A percentile compares a stretch with the other conserved stretches of the same genome.
Evolutionary conservation across 495 filamentous ascomycete species (phyloP).

Genomic region (Penicillium odoratum): DNA sequence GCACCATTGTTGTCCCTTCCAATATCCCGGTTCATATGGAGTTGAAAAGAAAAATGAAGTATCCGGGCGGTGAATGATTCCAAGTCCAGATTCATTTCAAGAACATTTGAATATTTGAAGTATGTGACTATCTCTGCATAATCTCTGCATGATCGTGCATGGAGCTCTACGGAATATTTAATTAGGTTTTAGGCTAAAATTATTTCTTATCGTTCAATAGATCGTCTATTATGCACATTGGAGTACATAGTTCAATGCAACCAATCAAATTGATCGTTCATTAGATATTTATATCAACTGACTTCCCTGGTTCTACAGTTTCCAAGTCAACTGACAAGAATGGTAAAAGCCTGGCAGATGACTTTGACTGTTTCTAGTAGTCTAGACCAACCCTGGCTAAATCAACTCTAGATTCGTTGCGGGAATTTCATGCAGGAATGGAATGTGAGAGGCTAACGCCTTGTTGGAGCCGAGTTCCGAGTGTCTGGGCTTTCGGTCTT

Average conservation of each 20-base stretch:
- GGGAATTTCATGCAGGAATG: constrained; percentile 12
- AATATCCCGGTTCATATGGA: neutral
- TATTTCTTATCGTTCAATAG: neutral
- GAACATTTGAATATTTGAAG: neutral
- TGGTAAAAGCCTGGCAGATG: constrained; percentile 7
- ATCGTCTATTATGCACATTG: neutral
- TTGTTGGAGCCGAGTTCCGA: constrained; percentile 4
- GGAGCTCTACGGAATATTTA: neutral
- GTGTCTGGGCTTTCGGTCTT: neutral
- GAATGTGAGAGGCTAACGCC: constrained; percentile 3
- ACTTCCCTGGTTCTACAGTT: neutral
- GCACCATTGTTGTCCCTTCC: neutral
- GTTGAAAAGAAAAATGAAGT: constrained; percentile 5
- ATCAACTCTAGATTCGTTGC: neutral
- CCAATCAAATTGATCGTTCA: neutral
- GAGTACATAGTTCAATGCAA: neutral
- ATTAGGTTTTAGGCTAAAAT: neutral
- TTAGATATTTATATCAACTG: neutral
- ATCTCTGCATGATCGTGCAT: neutral
- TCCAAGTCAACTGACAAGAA: constrained; percentile 10
- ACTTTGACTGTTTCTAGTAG: neutral
- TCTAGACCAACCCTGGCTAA: constrained; percentile 8
- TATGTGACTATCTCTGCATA: too few species aligned
- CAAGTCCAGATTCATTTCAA: neutral
- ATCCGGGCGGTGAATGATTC: constrained; percentile 7